These are phyloP conservation scores for Tagetes erecta DNA, from an alignment of 129 eudicot species.

Conservation along the genomic window DNA sequence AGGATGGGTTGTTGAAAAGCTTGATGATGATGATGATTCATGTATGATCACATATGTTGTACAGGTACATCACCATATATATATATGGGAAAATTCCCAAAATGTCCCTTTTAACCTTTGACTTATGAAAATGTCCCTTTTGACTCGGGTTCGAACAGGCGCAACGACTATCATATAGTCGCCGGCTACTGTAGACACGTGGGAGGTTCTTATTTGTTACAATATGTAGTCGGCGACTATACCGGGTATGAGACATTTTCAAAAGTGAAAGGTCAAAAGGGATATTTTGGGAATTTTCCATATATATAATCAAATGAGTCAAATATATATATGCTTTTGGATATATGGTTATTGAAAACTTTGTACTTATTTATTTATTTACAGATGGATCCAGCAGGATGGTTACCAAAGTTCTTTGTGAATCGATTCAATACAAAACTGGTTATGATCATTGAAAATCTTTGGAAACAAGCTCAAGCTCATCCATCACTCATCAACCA, in stretches of 20 bases:
- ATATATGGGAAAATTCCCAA: no score
- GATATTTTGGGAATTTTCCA: no score
- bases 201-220: no score
- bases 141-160: no score
- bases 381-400: constrained; percentile 99
- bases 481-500: constrained; percentile 34
- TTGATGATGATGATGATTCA: constrained; percentile 68
- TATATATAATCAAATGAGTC: background rate
- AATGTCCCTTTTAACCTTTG: no score
- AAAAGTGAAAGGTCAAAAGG: no score
- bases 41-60: constrained; percentile 94
- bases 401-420: constrained; percentile 97
- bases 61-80: constrained; percentile 51
- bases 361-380: background rate
- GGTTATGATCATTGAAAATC: constrained; percentile 96
- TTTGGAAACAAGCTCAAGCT: constrained; percentile 76
- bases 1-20: constrained; percentile 98
- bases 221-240: no score
- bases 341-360: no score
- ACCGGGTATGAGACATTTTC: no score
- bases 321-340: background rate
- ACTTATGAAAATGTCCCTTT: no score
- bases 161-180: no score
- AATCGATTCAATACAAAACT: constrained; percentile 90
- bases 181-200: no score